phyloP scores from a whole-genome alignment of 2,329 filamentous ascomycete genomes.

The Calonectria crousiana region DNA sequence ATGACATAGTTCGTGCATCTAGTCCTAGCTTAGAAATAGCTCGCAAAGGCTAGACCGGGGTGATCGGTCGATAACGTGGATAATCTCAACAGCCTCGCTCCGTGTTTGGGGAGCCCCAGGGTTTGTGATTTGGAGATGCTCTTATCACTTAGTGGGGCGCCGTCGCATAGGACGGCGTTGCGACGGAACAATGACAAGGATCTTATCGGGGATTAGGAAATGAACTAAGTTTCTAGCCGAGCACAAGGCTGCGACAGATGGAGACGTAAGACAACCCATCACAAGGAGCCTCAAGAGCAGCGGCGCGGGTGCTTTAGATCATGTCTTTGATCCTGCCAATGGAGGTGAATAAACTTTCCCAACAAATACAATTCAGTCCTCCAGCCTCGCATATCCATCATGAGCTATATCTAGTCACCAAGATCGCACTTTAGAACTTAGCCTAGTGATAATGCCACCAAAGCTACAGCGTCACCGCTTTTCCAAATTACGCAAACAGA shows the following conservation, averaged over 20 bases:
- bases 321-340: neutral
- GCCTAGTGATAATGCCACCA: neutral
- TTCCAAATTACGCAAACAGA: neutral
- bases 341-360: neutral
- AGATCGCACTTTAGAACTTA: neutral
- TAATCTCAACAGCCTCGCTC: neutral
- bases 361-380: neutral
- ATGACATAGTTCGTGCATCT: neutral
- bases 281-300: neutral
- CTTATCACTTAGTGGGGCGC: neutral
- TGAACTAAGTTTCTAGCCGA: neutral
- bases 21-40: neutral
- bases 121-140: neutral
- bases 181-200: neutral
- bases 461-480: neutral
- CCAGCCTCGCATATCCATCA: neutral
- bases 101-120: neutral
- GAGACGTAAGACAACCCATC: neutral
- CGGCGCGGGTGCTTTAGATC: neutral
- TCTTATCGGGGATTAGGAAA: neutral
- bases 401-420: neutral
- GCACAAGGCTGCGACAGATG: neutral
- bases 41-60: neutral
- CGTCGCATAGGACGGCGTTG: neutral
- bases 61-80: neutral